Conservation (phyloP, 208 protist genomes). For the Trichomonas gallinae region DNA sequence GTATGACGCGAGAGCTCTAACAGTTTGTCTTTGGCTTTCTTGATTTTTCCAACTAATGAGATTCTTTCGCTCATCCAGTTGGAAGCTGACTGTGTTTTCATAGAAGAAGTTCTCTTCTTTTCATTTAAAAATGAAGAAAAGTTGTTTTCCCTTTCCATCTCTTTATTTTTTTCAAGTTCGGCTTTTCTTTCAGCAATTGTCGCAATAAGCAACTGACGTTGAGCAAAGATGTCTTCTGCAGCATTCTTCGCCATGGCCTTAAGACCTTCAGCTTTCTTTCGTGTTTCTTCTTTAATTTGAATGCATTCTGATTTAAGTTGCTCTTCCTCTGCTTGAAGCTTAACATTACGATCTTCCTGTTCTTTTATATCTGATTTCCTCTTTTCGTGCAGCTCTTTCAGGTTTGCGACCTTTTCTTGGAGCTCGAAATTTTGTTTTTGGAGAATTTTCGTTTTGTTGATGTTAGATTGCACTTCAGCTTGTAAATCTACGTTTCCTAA, state of each 20-base stretch:
- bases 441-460: not conserved
- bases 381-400: not conserved
- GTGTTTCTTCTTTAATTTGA: not conserved
- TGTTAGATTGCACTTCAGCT: not conserved
- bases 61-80: not conserved
- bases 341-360: not conserved
- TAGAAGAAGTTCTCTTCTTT: not conserved
- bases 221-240: not conserved
- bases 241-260: not conserved
- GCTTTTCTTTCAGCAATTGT: not conserved
- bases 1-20: not conserved
- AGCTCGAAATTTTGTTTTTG: not conserved
- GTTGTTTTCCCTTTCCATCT: not conserved
- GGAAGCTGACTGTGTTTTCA: not conserved
- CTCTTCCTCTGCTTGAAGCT: not conserved
- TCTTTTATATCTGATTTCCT: not conserved
- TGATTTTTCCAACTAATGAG: not conserved
- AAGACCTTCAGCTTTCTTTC: not conserved
- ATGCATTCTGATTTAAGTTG: not conserved
- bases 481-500: not conserved
- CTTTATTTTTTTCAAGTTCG: not conserved
- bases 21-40: not conserved
- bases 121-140: not conserved
- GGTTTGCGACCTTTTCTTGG: not conserved
- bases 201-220: not conserved